A percentile compares a stretch with the other conserved stretches of the same genome.
Evolutionary conservation across 169 alveolate genomes (phyloP).

Genomic region (Babesia ovata): DNA sequence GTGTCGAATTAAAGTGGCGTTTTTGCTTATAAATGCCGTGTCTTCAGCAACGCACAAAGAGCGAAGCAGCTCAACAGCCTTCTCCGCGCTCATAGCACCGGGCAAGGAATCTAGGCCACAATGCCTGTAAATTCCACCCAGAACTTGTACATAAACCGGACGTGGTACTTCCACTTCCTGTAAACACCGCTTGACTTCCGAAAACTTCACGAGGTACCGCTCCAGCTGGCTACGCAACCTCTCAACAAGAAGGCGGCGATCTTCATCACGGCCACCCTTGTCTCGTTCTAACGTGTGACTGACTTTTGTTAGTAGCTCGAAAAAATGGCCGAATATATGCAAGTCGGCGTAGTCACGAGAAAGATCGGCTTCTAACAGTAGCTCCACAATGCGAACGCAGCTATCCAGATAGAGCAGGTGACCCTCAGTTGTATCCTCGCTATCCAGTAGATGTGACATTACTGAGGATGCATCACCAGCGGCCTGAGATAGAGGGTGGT

Average conservation of each 20-base stretch:
- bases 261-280: not conserved
- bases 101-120: not conserved
- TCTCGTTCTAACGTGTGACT: not conserved
- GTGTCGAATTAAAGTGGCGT: slow-evolving; percentile 27
- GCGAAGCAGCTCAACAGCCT: slow-evolving; percentile 20
- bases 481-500: not conserved
- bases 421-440: not conserved
- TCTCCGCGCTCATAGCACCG: not conserved
- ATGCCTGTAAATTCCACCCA: not conserved
- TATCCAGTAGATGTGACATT: not conserved
- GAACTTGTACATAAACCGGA: not conserved
- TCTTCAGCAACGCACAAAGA: not conserved
- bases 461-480: not conserved
- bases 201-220: slow-evolving; percentile 10
- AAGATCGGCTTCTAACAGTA: slow-evolving; percentile 19
- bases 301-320: slow-evolving; percentile 15
- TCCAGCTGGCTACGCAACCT: not conserved
- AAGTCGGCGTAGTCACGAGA: slow-evolving; percentile 38
- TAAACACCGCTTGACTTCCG: slow-evolving; percentile 3
- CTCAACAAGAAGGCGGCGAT: not conserved
- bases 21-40: slow-evolving; percentile 3
- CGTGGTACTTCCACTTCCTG: not conserved
- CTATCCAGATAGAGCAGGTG: slow-evolving; percentile 34
- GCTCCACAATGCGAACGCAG: slow-evolving; percentile 28
- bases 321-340: slow-evolving; percentile 18